Percentiles rank a stretch among this genome's conserved stretches.
Conservation (phyloP, 352 stramenopile genomes). For the Lagenidium giganteum region DNA sequence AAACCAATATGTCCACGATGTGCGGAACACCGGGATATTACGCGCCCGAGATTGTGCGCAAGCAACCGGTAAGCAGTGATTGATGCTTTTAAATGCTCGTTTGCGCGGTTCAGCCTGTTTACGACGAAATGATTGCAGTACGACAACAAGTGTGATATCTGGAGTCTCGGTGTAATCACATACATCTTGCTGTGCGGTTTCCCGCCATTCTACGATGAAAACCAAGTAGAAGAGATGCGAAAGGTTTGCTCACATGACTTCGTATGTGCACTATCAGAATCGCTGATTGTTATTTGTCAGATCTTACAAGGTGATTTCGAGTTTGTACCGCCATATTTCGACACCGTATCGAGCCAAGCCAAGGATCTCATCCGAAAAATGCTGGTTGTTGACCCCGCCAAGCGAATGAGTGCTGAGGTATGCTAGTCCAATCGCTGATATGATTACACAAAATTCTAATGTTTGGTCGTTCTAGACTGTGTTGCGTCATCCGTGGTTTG, state of each 20-base stretch:
- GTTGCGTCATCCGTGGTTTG: slow-evolving; percentile 69
- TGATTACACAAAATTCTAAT: too few relatives aligned
- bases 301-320: slow-evolving; percentile 80
- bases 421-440: too few relatives aligned
- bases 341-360: slow-evolving; percentile 80
- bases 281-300: too few relatives aligned
- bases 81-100: background rate
- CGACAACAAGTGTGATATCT: slow-evolving; percentile 95
- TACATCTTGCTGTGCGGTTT: slow-evolving; percentile 96
- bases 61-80: slow-evolving; percentile 46
- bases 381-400: slow-evolving; percentile 85
- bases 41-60: slow-evolving; percentile 94
- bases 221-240: slow-evolving; percentile 81
- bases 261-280: too few relatives aligned
- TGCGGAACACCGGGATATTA: slow-evolving; percentile 95
- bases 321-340: slow-evolving; percentile 92
- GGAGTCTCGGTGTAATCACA: slow-evolving; percentile 87
- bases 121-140: slow-evolving; percentile 46
- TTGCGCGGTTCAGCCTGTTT: background rate
- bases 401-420: slow-evolving; percentile 66
- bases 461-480: too few relatives aligned
- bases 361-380: slow-evolving; percentile 93
- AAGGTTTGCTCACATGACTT: too few relatives aligned
- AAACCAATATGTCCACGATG: slow-evolving; percentile 85
- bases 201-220: slow-evolving; percentile 96